Percentiles rank a stretch among this genome's conserved stretches.
phyloP scores from a whole-genome alignment of 176 grass and related monocot genomes.

The sorghum (Sorghum bicolor) region DNA sequence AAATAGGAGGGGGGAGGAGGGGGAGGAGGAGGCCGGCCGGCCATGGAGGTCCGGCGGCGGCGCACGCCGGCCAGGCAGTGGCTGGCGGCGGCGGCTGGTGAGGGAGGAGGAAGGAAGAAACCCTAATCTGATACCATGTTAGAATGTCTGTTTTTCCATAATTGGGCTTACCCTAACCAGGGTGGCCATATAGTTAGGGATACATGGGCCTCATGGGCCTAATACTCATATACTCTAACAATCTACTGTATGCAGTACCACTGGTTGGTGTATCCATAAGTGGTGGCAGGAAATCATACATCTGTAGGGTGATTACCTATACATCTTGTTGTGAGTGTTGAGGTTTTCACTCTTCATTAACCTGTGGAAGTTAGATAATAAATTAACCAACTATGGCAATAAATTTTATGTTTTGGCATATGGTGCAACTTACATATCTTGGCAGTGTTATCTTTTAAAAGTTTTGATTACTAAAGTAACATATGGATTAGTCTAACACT shows the following conservation, averaged over 20 bases:
- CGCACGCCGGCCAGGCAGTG: too few relatives aligned
- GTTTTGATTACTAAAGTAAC: not conserved
- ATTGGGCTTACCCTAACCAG: too few relatives aligned
- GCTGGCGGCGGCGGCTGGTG: too few relatives aligned
- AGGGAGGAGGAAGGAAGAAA: too few relatives aligned
- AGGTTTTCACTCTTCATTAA: not conserved
- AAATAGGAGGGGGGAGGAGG: too few relatives aligned
- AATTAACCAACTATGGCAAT: not conserved
- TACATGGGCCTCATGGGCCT: too few relatives aligned
- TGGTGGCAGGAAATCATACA: not conserved
- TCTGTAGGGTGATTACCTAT: not conserved
- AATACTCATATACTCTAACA: too few relatives aligned
- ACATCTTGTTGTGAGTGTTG: not conserved
- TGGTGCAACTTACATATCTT: not conserved
- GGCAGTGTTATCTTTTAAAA: not conserved
- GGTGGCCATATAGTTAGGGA: too few relatives aligned
- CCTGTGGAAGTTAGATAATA: not conserved
- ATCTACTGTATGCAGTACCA: not conserved
- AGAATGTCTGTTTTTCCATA: too few relatives aligned
- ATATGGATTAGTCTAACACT: not conserved
- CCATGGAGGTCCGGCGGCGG: too few relatives aligned
- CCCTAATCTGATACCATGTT: too few relatives aligned
- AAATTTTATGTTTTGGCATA: conserved; percentile 14
- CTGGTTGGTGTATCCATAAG: not conserved
- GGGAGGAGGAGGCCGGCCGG: too few relatives aligned